phyloP scores from a whole-genome alignment of 257 asterid genomes.

The Nicotiana tabacum region DNA sequence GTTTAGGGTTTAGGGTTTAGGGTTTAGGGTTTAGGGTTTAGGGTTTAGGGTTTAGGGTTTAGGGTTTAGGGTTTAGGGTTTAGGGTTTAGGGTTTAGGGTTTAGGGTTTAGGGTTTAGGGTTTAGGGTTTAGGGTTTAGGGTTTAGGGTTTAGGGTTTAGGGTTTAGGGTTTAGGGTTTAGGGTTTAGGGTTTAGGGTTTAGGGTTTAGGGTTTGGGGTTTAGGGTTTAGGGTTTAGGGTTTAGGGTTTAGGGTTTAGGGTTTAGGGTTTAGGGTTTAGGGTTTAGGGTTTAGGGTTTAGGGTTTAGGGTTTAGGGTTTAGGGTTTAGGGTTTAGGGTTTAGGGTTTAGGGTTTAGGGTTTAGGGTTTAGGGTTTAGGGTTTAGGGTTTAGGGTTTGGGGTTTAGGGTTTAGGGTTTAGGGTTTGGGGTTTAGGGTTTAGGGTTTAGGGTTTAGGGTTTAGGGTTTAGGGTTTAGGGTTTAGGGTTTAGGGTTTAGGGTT shows the following conservation, averaged over 20 bases:
- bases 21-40: constrained; percentile 9
- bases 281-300: constrained; percentile 10
- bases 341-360: constrained; percentile 6
- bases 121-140: constrained; percentile 12
- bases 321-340: constrained; percentile 1
- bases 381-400: constrained; percentile 9
- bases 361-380: constrained; percentile 9
- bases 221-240: constrained; percentile 1
- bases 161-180: constrained; percentile 14
- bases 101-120: constrained; percentile 11
- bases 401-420: not conserved
- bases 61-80: not conserved
- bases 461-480: not conserved
- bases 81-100: constrained; percentile 8
- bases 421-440: constrained; percentile 6
- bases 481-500: constrained; percentile 12
- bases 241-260: not conserved
- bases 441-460: constrained; percentile 14
- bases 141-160: constrained; percentile 15
- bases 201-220: not conserved
- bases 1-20: constrained; percentile 10
- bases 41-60: constrained; percentile 3
- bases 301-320: constrained; percentile 5
- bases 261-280: not conserved
- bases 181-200: constrained; percentile 14